A percentile compares a stretch with the other conserved stretches of the same genome.
These are phyloP conservation scores for Crithidia mellificae DNA, from an alignment of 208 protist genomes.

Conservation along the genomic window DNA sequence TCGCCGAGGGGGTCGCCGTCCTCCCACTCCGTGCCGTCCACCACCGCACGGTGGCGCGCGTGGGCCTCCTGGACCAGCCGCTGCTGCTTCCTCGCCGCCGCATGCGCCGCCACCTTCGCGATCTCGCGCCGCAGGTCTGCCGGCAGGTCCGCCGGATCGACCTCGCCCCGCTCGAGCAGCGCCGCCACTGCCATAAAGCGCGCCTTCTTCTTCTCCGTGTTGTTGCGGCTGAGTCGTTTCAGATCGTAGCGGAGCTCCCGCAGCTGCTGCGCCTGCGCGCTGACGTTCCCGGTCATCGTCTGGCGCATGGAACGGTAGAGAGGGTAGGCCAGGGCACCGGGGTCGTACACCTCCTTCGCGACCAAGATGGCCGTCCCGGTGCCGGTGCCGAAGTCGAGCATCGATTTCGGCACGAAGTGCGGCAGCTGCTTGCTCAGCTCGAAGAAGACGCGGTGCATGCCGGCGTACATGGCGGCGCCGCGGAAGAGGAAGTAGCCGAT, in stretches of 20 bases:
- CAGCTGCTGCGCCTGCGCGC: constrained; percentile 52
- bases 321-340: constrained; percentile 79
- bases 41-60: constrained; percentile 72
- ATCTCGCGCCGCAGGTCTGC: constrained; percentile 73
- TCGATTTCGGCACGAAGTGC: constrained; percentile 86
- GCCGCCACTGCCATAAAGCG: constrained; percentile 90
- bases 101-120: constrained; percentile 61
- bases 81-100: constrained; percentile 53
- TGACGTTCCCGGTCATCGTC: constrained; percentile 78
- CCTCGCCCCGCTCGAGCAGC: constrained; percentile 75
- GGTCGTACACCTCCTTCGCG: constrained; percentile 90
- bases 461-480: constrained; percentile 86
- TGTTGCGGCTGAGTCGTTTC: constrained; percentile 73
- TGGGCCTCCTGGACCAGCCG: constrained; percentile 58
- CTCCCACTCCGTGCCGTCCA: constrained; percentile 85
- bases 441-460: constrained; percentile 87
- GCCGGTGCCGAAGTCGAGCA: constrained; percentile 88
- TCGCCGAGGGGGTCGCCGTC: constrained; percentile 69
- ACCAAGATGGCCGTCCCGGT: constrained; percentile 85
- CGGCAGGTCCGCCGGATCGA: constrained; percentile 70
- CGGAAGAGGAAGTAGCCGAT: constrained; percentile 90
- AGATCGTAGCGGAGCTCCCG: constrained; percentile 77
- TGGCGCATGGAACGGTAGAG: constrained; percentile 83
- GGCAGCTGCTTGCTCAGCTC: constrained; percentile 87
- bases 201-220: constrained; percentile 80